A percentile compares a stretch with the other conserved stretches of the same genome.
Evolutionary conservation across 1,139 yeast genomes (phyloP).

Genomic region (Sugiyamaella castrensis): DNA sequence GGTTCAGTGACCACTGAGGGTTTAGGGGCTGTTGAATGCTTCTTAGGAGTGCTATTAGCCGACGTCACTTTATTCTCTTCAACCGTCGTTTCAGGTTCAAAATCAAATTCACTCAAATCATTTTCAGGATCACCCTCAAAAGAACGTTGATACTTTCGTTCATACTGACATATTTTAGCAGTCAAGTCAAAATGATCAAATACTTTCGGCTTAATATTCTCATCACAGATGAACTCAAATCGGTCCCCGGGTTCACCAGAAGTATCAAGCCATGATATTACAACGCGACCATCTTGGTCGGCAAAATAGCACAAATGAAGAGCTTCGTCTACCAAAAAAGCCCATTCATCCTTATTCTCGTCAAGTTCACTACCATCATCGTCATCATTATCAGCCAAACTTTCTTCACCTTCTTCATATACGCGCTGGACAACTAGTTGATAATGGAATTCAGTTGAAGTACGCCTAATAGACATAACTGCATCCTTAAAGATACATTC

Average conservation of each 20-base stretch:
- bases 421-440: conserved; percentile 72
- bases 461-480: conserved; percentile 64
- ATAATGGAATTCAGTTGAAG: conserved; percentile 62
- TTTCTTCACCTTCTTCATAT: conserved; percentile 62
- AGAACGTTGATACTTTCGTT: conserved; percentile 62
- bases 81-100: conserved; percentile 20
- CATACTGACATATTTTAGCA: conserved; percentile 69
- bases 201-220: conserved; percentile 53
- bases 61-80: background rate
- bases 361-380: conserved; percentile 54
- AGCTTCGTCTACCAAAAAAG: conserved; percentile 64
- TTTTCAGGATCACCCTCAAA: conserved; percentile 47
- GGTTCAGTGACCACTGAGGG: background rate
- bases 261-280: conserved; percentile 76
- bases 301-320: conserved; percentile 49
- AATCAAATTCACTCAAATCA: conserved; percentile 57
- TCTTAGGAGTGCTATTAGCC: background rate
- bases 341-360: conserved; percentile 57
- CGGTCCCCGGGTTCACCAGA: conserved; percentile 85
- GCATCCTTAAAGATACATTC: conserved; percentile 84
- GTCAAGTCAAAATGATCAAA: conserved; percentile 64
- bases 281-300: conserved; percentile 45
- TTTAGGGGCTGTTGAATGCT: background rate
- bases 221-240: conserved; percentile 76
- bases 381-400: conserved; percentile 50